Conservation (phyloP, 495 filamentous ascomycete species). For the Lophium mytilinum region DNA sequence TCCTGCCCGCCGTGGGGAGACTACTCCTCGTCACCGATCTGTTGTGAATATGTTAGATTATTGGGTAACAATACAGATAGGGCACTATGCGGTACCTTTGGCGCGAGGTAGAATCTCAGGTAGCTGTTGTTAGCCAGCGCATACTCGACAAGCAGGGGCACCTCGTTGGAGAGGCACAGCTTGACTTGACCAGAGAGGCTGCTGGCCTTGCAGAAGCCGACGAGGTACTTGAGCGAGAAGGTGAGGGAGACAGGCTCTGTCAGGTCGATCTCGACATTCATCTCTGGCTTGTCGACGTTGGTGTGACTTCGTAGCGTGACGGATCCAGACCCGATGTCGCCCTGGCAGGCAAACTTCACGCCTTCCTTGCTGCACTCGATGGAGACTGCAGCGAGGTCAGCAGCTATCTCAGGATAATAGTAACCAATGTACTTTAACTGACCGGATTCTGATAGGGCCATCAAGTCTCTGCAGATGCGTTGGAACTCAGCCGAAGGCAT, state of each 20-base stretch:
- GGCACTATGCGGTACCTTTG: slow-evolving; percentile 60
- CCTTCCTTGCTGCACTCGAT: slow-evolving; percentile 98
- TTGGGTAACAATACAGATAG: slow-evolving; percentile 7
- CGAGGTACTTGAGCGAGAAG: slow-evolving; percentile 98
- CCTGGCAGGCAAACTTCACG: slow-evolving; percentile 87
- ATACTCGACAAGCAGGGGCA: slow-evolving; percentile 94
- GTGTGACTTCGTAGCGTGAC: slow-evolving; percentile 84
- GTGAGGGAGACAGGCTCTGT: slow-evolving; percentile 90
- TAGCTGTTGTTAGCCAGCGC: slow-evolving; percentile 72
- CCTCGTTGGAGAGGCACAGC: slow-evolving; percentile 89
- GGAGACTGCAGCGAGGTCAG: slow-evolving; percentile 51
- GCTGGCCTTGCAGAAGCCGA: slow-evolving; percentile 99
- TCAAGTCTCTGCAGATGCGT: slow-evolving; percentile 87
- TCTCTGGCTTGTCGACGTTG: slow-evolving; percentile 82
- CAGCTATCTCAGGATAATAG: background rate
- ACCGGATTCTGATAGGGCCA: slow-evolving; percentile 91
- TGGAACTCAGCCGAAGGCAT: slow-evolving; percentile 91
- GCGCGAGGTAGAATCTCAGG: slow-evolving; percentile 93
- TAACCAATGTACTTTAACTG: slow-evolving; percentile 10
- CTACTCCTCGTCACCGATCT: slow-evolving; percentile 90
- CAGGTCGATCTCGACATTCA: slow-evolving; percentile 81
- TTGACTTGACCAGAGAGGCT: slow-evolving; percentile 74
- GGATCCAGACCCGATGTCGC: slow-evolving; percentile 92
- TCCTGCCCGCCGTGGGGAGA: no score
- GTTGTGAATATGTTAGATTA: background rate